Conservation (phyloP, 257 asterid genomes). For the Salvia hispanica region DNA sequence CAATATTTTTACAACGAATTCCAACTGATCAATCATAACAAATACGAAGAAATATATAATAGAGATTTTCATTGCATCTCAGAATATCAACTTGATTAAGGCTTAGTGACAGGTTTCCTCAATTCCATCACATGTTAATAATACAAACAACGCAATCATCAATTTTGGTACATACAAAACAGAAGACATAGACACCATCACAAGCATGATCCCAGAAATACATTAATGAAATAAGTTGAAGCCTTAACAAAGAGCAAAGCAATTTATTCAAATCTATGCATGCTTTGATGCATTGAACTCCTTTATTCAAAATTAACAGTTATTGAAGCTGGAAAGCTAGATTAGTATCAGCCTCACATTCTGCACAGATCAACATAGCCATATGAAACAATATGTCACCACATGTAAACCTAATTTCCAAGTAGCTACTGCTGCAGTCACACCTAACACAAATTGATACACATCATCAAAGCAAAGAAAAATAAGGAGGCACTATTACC, state of each 20-base stretch:
- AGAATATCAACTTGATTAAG: slow-evolving; percentile 11
- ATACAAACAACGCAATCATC: slow-evolving; percentile 9
- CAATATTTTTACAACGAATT: slow-evolving; percentile 5
- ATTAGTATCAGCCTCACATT: background rate
- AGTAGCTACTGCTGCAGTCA: background rate
- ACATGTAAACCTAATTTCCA: slow-evolving; percentile 16
- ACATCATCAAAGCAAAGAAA: slow-evolving; percentile 16
- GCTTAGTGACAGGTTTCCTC: slow-evolving; percentile 9
- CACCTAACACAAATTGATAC: background rate
- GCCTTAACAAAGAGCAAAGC: background rate
- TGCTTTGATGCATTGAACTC: background rate
- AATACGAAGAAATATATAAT: background rate
- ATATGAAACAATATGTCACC: slow-evolving; percentile 7
- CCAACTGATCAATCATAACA: slow-evolving; percentile 7
- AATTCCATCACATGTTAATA: slow-evolving; percentile 7
- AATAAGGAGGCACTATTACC: slow-evolving; percentile 42
- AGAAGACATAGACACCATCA: slow-evolving; percentile 5
- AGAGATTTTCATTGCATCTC: background rate
- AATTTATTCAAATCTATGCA: background rate
- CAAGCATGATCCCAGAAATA: slow-evolving; percentile 1
- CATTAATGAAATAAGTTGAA: background rate
- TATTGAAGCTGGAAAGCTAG: background rate
- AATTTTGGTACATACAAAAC: background rate
- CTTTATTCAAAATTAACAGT: background rate
- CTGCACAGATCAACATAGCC: background rate